Evolutionary conservation across 1,284 basidiomycete species (phyloP), one percentile per base, ranked within the genome.

Genomic region (Trichosporon sp.): DNA sequence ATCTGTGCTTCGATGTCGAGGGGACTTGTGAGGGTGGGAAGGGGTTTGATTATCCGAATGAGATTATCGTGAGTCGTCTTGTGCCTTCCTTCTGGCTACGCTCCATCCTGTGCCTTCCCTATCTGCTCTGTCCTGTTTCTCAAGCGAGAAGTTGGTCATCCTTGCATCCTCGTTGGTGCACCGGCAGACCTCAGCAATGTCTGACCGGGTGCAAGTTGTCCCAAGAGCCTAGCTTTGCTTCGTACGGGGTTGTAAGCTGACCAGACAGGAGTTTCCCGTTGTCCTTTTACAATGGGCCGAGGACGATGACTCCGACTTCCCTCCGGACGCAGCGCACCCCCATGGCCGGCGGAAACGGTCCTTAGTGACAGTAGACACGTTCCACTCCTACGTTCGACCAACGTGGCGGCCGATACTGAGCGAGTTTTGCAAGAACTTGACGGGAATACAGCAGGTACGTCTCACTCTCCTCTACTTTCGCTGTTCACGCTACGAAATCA

Each of bases 401-500:
- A 89, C 87, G 2, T 97, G 92, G 90, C 83, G 85, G 56, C 93
- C 94, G 0, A 82, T 79, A 56, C 83, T 99, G 9, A 89, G 90
- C 16, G 80, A 85, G 19, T 99, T 96, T 76, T 98, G 95, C 78
- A 90, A 84, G 4, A 79, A 86, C 33, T 83, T 99, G 58, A 99
- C 95, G 5, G 93, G 94, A 14, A 94, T 99, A 63, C 89, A 87
- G 14, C 95, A 98, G 84, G 92, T 93, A 66, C 66, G 84, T 80
- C n/a, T n/a, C n/a, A n/a, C n/a, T n/a, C n/a, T n/a, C n/a, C n/a
- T n/a, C n/a, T n/a, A n/a, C n/a, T n/a, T n/a, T n/a, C n/a, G n/a
- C n/a, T n/a, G n/a, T n/a, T n/a, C n/a, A n/a, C n/a, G n/a, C n/a
- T n/a, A n/a, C n/a, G n/a, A n/a, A n/a, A n/a, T n/a, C n/a, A n/a